A percentile compares a stretch with the other conserved stretches of the same genome.
Evolutionary conservation across 164 flowering plant species (phyloP).

Genomic region (Liquidambar formosana): DNA sequence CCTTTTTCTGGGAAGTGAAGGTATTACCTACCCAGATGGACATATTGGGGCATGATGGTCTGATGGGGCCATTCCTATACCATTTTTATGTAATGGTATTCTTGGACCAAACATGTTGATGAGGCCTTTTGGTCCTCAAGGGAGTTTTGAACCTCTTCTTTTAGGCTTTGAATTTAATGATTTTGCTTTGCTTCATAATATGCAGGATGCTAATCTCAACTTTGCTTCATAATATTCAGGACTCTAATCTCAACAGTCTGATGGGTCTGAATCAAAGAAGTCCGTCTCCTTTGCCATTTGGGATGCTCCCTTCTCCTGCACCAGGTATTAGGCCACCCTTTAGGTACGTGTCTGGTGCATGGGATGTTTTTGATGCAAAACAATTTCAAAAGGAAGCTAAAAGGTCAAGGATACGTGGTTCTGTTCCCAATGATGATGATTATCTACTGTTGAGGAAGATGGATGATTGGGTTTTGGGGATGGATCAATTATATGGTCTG

Average conservation of each 20-base stretch:
- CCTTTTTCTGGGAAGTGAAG: slow-evolving; percentile 45
- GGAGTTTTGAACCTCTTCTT: slow-evolving; percentile 41
- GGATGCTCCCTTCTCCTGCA: too few relatives aligned
- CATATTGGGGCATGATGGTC: slow-evolving; percentile 39
- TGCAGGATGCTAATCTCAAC: too few relatives aligned
- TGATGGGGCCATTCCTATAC: slow-evolving; percentile 35
- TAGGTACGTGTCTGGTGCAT: too few relatives aligned
- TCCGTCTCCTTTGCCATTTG: slow-evolving; percentile 54
- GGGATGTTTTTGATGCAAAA: too few relatives aligned
- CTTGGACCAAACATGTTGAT: slow-evolving; percentile 42
- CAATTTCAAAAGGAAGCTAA: too few relatives aligned
- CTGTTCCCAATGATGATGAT: slow-evolving; percentile 34
- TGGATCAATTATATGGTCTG: slow-evolving; percentile 36
- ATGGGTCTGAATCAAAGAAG: slow-evolving; percentile 59
- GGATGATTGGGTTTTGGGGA: slow-evolving; percentile 36
- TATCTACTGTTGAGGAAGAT: slow-evolving; percentile 36
- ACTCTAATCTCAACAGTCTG: slow-evolving; percentile 24
- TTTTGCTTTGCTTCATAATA: slow-evolving; percentile 29
- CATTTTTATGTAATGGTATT: slow-evolving; percentile 33
- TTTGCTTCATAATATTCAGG: too few relatives aligned
- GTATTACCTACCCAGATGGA: slow-evolving; percentile 53
- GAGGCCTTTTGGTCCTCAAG: too few relatives aligned
- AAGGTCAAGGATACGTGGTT: too few relatives aligned
- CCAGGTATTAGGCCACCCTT: too few relatives aligned
- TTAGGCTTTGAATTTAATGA: slow-evolving; percentile 49